Percentiles rank a stretch among this genome's conserved stretches.
Evolutionary conservation across 164 flowering plant species (phyloP).

Genomic region (Aristolochia contorta): DNA sequence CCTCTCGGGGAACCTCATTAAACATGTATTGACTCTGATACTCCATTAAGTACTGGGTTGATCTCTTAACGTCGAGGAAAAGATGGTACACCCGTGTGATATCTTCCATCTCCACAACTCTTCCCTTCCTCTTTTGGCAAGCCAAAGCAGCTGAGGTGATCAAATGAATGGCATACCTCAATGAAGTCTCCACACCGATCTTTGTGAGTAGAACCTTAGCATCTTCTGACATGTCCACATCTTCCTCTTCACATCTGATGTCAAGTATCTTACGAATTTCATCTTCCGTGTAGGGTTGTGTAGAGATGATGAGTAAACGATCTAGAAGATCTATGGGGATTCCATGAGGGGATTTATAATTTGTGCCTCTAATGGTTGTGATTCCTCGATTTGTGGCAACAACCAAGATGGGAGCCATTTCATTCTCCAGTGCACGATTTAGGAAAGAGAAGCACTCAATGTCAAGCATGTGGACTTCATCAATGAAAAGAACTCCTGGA

Average conservation of each 20-base stretch:
- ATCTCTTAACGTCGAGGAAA: conserved; percentile 80
- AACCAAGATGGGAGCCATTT: conserved; percentile 86
- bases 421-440: conserved; percentile 90
- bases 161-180: conserved; percentile 82
- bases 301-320: conserved; percentile 78
- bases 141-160: conserved; percentile 77
- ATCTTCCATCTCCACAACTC: conserved; percentile 71
- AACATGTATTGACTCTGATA: conserved; percentile 87
- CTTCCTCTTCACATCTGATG: conserved; percentile 91
- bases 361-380: conserved; percentile 64
- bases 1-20: conserved; percentile 75
- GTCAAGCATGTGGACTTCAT: conserved; percentile 98
- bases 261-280: conserved; percentile 71
- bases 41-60: conserved; percentile 85
- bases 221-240: conserved; percentile 85
- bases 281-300: conserved; percentile 76
- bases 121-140: conserved; percentile 86
- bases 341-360: conserved; percentile 95
- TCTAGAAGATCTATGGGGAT: conserved; percentile 88
- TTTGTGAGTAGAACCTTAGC: conserved; percentile 54
- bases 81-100: conserved; percentile 65
- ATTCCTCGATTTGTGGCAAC: conserved; percentile 94
- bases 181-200: conserved; percentile 25
- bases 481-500: conserved; percentile 98
- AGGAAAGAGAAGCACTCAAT: conserved; percentile 93